Evolutionary conservation across 768 basidiomycete species (phyloP).

Genomic region (Boletus insuetus): DNA sequence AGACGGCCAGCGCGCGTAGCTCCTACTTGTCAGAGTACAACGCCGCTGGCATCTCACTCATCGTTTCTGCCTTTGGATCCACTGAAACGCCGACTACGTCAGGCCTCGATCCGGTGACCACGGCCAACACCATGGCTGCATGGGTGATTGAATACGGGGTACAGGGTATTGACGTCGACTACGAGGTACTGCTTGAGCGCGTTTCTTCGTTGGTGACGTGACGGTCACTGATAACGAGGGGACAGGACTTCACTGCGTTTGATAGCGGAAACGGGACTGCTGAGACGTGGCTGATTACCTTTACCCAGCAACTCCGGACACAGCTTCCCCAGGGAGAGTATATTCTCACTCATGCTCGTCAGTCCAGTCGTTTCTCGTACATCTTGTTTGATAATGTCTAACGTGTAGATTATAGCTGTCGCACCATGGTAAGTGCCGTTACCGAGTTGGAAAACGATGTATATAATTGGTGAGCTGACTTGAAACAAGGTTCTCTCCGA

Average conservation of each 20-base stretch:
- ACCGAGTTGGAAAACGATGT: neutral
- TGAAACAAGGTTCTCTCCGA: constrained; percentile 21
- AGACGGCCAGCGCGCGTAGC: constrained; percentile 37
- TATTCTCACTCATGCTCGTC: constrained; percentile 37
- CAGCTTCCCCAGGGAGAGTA: constrained; percentile 33
- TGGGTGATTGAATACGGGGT: constrained; percentile 49
- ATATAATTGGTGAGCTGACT: neutral
- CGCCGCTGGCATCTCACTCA: constrained; percentile 52
- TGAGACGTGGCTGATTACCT: constrained; percentile 34
- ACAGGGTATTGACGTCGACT: constrained; percentile 55
- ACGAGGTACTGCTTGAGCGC: constrained; percentile 35
- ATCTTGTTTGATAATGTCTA: neutral
- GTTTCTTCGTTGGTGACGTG: neutral
- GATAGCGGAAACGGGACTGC: constrained; percentile 37
- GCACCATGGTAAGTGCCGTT: constrained; percentile 20
- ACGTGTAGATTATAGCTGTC: constrained; percentile 10
- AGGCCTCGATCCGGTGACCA: constrained; percentile 37
- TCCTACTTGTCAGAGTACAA: constrained; percentile 46
- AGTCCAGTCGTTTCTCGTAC: constrained; percentile 15
- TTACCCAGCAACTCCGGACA: constrained; percentile 33
- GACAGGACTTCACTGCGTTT: constrained; percentile 35
- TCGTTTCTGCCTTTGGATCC: constrained; percentile 55
- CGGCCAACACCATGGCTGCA: constrained; percentile 43
- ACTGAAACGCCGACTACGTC: constrained; percentile 41
- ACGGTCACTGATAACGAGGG: neutral